Percentiles rank a stretch among this genome's conserved stretches.
Evolutionary conservation across 768 basidiomycete genomes (phyloP).

Genomic region (Mycena polygramma): DNA sequence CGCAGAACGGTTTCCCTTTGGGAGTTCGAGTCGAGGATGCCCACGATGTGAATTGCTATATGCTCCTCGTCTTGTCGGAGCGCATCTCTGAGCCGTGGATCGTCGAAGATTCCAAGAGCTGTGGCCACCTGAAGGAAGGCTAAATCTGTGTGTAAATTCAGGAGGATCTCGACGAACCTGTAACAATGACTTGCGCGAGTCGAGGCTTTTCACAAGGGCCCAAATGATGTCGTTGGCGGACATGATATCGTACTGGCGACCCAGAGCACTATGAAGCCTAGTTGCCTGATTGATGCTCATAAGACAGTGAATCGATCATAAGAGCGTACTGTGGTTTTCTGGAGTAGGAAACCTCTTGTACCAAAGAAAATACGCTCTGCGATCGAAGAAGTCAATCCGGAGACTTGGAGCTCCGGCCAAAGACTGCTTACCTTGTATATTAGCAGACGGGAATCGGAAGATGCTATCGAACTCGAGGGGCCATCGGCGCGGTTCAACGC

Average conservation of each 20-base stretch:
- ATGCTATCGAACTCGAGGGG: not conserved
- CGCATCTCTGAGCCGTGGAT: slow-evolving; percentile 1
- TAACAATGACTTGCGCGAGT: slow-evolving; percentile 14
- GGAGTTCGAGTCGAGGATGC: slow-evolving; percentile 7
- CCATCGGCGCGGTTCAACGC: too few species aligned
- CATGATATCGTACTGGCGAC: not conserved
- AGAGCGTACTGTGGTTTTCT: not conserved
- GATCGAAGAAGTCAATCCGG: not conserved
- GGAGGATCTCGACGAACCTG: not conserved
- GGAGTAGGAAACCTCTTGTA: not conserved
- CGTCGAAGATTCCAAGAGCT: not conserved
- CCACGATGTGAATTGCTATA: not conserved
- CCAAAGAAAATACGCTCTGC: slow-evolving; percentile 8
- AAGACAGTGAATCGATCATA: not conserved
- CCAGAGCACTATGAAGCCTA: not conserved
- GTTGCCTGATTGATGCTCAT: not conserved
- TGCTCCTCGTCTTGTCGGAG: slow-evolving; percentile 25
- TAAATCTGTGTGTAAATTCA: not conserved
- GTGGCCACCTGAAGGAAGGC: slow-evolving; percentile 1
- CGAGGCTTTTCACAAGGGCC: slow-evolving; percentile 12
- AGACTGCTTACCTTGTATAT: not conserved
- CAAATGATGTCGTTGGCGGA: slow-evolving; percentile 5
- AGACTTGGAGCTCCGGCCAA: not conserved
- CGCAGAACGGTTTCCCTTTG: slow-evolving; percentile 7
- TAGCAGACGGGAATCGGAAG: not conserved